Base-by-base conservation (phyloP, 2,329 filamentous ascomycete genomes). In the Colletotrichum spinosum region DNA sequence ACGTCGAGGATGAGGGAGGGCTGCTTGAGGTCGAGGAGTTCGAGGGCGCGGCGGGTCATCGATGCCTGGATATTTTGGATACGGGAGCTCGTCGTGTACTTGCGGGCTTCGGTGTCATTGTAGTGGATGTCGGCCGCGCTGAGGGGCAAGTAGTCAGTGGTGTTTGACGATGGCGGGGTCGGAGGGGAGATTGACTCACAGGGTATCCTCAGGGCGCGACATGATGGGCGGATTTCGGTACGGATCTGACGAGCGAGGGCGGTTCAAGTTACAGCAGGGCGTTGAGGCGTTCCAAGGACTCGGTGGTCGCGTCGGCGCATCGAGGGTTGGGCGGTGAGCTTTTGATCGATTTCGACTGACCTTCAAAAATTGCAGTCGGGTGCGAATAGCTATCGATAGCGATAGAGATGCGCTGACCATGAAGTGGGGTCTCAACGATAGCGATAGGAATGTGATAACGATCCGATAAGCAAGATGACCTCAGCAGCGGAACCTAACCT, bases 51-150 rank as follows among this genome's bases (percentile, higher is more conserved):
- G 71, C 93, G 86, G 35, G 96, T 97, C 96, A 99, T 99, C 68
- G 89, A 88, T 0, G 94, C 92, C 79, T 99, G 96, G 72, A 99
- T 97, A 72, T 92, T 94, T 74, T 96, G 93, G 75, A 99, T 98
- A 69, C 96, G 93, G 5, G 94, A 97, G 69, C 90, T 95, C 5
- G 95, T 97, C 8, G 96, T 98, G 84, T 99, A 99, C 84, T 98
- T 98, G 77, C 92, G 91, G 38, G 96, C 95, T 84, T 97, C 95
- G 78, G 86, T 85, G 81, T 98, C 95, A 84, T 97, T 91, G 86
- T 99, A 99, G 84, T 97, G 97, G 75, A 98, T 91, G 81, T 99
- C 96, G 70, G 96, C 95, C 55, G 94, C 93, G 76, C 93, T 97
- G 77, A 60, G 39, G 12, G 9, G 13, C 33, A 48, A 41, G n/a